Evolutionary conservation across 2,329 filamentous ascomycete genomes (phyloP).

Genomic region (Volutella citrinella): DNA sequence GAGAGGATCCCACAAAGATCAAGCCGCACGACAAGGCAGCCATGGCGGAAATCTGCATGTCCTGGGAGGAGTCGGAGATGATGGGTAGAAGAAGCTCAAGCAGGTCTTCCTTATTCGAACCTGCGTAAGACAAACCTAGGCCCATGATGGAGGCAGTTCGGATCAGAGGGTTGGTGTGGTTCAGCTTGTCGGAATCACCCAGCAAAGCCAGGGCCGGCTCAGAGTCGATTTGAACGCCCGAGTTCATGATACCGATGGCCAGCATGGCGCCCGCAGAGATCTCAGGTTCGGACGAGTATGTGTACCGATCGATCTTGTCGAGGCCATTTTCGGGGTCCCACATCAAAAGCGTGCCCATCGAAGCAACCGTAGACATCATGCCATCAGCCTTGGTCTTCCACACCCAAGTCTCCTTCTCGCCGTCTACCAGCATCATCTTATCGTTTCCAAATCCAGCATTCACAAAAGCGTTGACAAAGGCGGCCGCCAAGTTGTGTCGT

Average conservation of each 20-base stretch:
- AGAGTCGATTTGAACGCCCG: conserved; percentile 82
- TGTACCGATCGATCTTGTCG: conserved; percentile 93
- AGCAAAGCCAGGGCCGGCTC: conserved; percentile 88
- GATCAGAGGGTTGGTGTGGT: conserved; percentile 73
- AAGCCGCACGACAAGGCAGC: conserved; percentile 87
- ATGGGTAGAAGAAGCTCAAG: conserved; percentile 82
- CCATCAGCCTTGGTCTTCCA: conserved; percentile 99
- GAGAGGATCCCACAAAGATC: conserved; percentile 88
- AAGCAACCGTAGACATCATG: conserved; percentile 95
- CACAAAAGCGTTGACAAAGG: conserved; percentile 95
- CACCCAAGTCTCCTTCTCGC: conserved; percentile 89
- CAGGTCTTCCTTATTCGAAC: conserved; percentile 88
- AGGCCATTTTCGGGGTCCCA: conserved; percentile 93
- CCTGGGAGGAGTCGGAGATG: conserved; percentile 75
- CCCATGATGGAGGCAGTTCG: conserved; percentile 91
- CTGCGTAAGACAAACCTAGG: conserved; percentile 89
- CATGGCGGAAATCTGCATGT: conserved; percentile 97
- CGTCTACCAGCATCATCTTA: conserved; percentile 94
- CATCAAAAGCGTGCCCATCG: conserved; percentile 83
- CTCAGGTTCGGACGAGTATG: conserved; percentile 73
- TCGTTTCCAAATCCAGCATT: conserved; percentile 95
- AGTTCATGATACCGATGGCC: conserved; percentile 94
- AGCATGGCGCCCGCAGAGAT: conserved; percentile 91
- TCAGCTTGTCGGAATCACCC: conserved; percentile 74
- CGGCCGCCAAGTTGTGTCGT: conserved; percentile 90